Conservation (phyloP, 1,284 basidiomycete species). For the Ceratorhiza oryzae-sativae region DNA sequence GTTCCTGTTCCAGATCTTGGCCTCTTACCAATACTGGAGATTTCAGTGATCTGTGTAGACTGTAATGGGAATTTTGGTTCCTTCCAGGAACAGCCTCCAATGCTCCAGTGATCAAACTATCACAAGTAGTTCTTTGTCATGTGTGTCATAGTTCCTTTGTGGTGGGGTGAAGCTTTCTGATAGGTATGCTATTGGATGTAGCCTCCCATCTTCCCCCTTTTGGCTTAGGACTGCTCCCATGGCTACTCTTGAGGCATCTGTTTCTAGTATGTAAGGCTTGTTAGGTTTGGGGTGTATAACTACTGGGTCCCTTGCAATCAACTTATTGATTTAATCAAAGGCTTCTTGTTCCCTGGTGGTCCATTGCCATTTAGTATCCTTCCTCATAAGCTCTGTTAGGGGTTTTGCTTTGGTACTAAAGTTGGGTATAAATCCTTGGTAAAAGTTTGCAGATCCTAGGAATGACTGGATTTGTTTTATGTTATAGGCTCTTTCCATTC, state of each 20-base stretch:
- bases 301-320: conserved; percentile 23
- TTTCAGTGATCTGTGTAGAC: conserved; percentile 36
- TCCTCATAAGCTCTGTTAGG: conserved; percentile 45
- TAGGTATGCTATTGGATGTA: conserved; percentile 25
- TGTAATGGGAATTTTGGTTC: conserved; percentile 4
- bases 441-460: conserved; percentile 47
- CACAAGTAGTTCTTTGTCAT: conserved; percentile 50
- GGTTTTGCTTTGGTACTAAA: conserved; percentile 47
- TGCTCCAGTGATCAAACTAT: conserved; percentile 22
- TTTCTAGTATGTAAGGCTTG: conserved; percentile 24
- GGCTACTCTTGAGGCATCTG: no score
- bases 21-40: background rate
- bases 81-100: conserved; percentile 33
- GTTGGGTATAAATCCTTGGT: conserved; percentile 41
- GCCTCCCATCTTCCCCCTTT: background rate
- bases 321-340: conserved; percentile 46
- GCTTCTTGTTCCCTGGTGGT: conserved; percentile 40
- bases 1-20: conserved; percentile 24
- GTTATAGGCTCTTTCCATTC: conserved; percentile 53
- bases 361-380: conserved; percentile 43
- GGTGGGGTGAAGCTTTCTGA: conserved; percentile 42
- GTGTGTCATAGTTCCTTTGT: conserved; percentile 52
- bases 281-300: conserved; percentile 18
- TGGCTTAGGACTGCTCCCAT: conserved; percentile 35
- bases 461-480: conserved; percentile 50